phyloP scores from a whole-genome alignment of 1,284 basidiomycete species.

The Pseudozyma flocculosa region DNA sequence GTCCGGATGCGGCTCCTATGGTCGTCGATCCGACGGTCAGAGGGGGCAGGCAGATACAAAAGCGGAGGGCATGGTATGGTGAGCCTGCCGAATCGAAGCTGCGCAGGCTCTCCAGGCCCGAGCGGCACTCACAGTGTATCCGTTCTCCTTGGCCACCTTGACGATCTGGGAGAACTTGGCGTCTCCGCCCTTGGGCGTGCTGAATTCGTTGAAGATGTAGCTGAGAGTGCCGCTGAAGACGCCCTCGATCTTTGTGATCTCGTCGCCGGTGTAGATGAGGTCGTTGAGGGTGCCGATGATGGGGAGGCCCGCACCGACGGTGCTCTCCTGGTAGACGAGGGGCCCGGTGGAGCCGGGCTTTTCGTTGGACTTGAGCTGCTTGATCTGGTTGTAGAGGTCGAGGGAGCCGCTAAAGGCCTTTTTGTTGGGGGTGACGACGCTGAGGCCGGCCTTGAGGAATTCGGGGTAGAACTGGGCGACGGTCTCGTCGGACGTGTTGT shows the following conservation, averaged over 20 bases:
- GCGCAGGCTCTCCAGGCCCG: no score
- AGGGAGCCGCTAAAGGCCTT: conserved; percentile 86
- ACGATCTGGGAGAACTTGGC: conserved; percentile 83
- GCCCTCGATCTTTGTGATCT: conserved; percentile 66
- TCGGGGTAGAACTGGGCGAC: conserved; percentile 82
- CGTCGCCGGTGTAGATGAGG: conserved; percentile 86
- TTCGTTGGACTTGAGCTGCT: conserved; percentile 29
- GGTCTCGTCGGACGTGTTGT: conserved; percentile 86
- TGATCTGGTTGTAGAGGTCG: conserved; percentile 71
- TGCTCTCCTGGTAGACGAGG: conserved; percentile 83
- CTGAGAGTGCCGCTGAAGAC: conserved; percentile 93
- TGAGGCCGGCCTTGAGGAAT: conserved; percentile 76
- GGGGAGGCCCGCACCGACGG: conserved; percentile 93
- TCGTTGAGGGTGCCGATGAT: conserved; percentile 90
- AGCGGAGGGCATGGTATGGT: no score
- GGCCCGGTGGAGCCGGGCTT: conserved; percentile 59
- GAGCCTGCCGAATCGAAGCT: no score
- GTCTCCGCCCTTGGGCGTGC: conserved; percentile 58
- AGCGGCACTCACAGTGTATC: conserved; percentile 68
- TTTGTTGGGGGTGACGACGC: conserved; percentile 96
- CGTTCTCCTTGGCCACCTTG: conserved; percentile 81
- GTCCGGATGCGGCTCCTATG: conserved; percentile 89
- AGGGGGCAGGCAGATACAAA: not conserved
- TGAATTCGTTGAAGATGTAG: conserved; percentile 98
- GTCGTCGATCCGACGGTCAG: no score